phyloP scores from a whole-genome alignment of 2,329 filamentous ascomycete genomes.

The Aspergillus tubingensis region DNA sequence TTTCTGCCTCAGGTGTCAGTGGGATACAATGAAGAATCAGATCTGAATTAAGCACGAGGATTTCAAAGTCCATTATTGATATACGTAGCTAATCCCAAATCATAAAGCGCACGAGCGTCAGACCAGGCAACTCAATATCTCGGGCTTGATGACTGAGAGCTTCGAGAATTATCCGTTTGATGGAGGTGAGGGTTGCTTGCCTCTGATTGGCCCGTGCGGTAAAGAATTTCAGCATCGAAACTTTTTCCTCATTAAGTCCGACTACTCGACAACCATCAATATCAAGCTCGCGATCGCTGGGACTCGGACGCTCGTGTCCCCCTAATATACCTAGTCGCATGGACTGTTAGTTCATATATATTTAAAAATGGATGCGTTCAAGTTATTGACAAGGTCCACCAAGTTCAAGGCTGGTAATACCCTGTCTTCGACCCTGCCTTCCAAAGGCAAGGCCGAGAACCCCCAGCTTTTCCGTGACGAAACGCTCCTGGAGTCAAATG shows the following conservation, averaged over 20 bases:
- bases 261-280: conserved; percentile 15
- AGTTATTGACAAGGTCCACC: conserved; percentile 47
- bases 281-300: not conserved
- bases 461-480: conserved; percentile 42
- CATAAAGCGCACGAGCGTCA: no score
- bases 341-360: conserved; percentile 3
- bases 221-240: conserved; percentile 24
- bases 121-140: no score
- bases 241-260: conserved; percentile 22
- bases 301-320: not conserved
- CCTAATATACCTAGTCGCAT: conserved; percentile 4
- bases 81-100: no score
- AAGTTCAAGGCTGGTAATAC: conserved; percentile 39
- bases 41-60: no score
- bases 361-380: conserved; percentile 48
- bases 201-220: conserved; percentile 39
- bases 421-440: conserved; percentile 37
- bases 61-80: no score
- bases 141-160: not conserved
- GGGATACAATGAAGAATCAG: no score
- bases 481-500: conserved; percentile 27
- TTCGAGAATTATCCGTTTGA: not conserved
- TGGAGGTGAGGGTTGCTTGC: conserved; percentile 9
- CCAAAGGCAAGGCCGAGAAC: conserved; percentile 42
- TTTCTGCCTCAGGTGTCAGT: no score